Base-by-base conservation (phyloP, 441 rosid genomes). In the Mallotus japonicus region DNA sequence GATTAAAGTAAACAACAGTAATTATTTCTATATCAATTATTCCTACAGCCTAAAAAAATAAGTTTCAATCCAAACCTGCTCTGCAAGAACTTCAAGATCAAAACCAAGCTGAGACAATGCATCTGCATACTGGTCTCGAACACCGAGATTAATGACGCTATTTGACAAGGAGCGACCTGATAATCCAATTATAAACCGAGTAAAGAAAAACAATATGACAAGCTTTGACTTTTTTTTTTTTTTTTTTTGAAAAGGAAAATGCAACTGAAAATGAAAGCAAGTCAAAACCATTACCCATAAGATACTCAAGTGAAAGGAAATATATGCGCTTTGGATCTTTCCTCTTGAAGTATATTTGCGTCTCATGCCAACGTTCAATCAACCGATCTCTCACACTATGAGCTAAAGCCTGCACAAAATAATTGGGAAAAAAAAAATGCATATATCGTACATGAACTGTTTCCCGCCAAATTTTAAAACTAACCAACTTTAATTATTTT, bases 241-340 rank as follows among this genome's bases (percentile, higher is more conserved):
- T 28, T 28, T 28, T 2, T 28, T 28, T 1, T 0, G 3, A 28
- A 28, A 28, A 28, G 32, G 32, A 28, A 28, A 28, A 37, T 37
- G 40, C 40, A 37, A n/a, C 28, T 6, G 16, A 14, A 72, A 50
- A 53, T 40, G 16, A 42, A 2, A 14, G 10, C 19, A 65, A 46
- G 8, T 12, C 8, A 46, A 65, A 40, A 42, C 44, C 49, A 24
- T 67, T 71, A 55, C 89, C 89, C 87, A 86, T 84, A 60, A 86
- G 87, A 81, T 74, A 86, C 86, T 86, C 89, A 5, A 86, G 83
- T 10, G 89, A 86, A 40, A 86, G 84, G 72, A 84, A 86, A 70
- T 84, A 86, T 17, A 86, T 34, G 62, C 89, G 83, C 80, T 84
- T 86, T 10, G 87, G 89, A 65, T 84, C 87, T 70, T 78, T 81